phyloP scores from a whole-genome alignment of 140 eudicot species.

The Stevia rebaudiana region DNA sequence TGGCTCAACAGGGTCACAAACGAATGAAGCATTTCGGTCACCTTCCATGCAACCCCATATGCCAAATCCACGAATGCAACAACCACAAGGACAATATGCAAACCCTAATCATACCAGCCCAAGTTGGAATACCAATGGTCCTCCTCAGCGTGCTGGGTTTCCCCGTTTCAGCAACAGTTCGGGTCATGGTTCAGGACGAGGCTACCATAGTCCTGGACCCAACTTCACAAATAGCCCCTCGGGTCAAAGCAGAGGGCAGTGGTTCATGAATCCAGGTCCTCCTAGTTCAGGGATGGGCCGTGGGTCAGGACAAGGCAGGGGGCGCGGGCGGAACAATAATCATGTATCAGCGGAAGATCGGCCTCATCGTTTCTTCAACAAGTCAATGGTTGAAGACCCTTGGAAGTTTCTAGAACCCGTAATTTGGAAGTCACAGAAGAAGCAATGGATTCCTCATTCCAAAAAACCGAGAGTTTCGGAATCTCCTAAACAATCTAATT shows the following conservation, averaged over 20 bases:
- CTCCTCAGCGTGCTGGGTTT: neutral
- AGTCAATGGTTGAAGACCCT: slow-evolving; percentile 90
- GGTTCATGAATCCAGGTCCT: neutral
- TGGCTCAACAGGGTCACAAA: slow-evolving; percentile 40
- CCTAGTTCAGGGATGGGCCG: neutral
- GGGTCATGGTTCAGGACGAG: slow-evolving; percentile 19
- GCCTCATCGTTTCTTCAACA: slow-evolving; percentile 48
- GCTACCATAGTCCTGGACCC: slow-evolving; percentile 24
- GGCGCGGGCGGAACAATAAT: slow-evolving; percentile 17
- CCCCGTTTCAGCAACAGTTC: slow-evolving; percentile 25
- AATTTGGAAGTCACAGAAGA: slow-evolving; percentile 39
- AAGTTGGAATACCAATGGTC: slow-evolving; percentile 20
- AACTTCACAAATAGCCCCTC: slow-evolving; percentile 20
- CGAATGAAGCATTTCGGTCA: slow-evolving; percentile 29
- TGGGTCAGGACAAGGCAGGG: neutral
- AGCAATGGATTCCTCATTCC: slow-evolving; percentile 45
- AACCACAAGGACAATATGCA: slow-evolving; percentile 32
- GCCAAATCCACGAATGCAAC: slow-evolving; percentile 38
- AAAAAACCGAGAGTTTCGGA: slow-evolving; percentile 48
- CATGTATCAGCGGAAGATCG: slow-evolving; percentile 51
- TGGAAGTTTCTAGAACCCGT: slow-evolving; percentile 66
- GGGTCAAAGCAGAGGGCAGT: slow-evolving; percentile 37
- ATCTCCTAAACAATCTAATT: slow-evolving; percentile 24
- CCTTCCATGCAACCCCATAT: slow-evolving; percentile 37
- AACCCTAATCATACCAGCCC: slow-evolving; percentile 27